A percentile compares a stretch with the other conserved stretches of the same genome.
Conservation (phyloP, 805 yeast species). For the Saturnispora saitoi region DNA sequence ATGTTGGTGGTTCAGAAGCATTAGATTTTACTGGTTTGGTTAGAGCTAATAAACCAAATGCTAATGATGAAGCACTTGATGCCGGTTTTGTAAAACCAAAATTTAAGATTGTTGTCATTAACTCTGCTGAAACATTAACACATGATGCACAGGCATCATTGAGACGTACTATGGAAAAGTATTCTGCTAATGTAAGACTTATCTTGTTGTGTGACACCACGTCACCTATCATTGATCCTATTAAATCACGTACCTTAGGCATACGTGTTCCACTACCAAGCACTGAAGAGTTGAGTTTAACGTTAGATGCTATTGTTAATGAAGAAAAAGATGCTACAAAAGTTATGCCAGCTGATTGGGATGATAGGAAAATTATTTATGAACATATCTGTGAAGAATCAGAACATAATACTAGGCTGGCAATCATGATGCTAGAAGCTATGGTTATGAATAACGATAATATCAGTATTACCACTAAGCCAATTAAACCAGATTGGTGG, state of each 20-base stretch:
- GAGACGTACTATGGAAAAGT: slow-evolving; percentile 93
- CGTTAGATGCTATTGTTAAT: slow-evolving; percentile 46
- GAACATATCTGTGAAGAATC: slow-evolving; percentile 45
- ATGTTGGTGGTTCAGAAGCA: slow-evolving; percentile 90
- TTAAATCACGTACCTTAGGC: slow-evolving; percentile 82
- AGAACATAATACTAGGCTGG: slow-evolving; percentile 68
- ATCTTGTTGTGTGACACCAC: slow-evolving; percentile 83
- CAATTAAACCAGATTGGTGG: slow-evolving; percentile 84
- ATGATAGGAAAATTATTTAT: slow-evolving; percentile 31
- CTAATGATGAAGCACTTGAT: neutral
- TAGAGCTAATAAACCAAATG: slow-evolving; percentile 8
- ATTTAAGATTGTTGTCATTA: slow-evolving; percentile 75
- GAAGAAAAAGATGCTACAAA: slow-evolving; percentile 40
- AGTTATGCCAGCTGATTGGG: slow-evolving; percentile 29
- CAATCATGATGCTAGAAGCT: slow-evolving; percentile 76
- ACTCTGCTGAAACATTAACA: slow-evolving; percentile 83
- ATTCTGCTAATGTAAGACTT: slow-evolving; percentile 77
- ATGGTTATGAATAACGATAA: slow-evolving; percentile 60
- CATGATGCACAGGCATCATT: slow-evolving; percentile 95
- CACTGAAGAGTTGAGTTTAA: slow-evolving; percentile 43
- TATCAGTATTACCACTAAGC: slow-evolving; percentile 37
- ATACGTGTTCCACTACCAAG: slow-evolving; percentile 84
- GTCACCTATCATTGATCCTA: slow-evolving; percentile 87
- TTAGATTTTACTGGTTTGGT: slow-evolving; percentile 60
- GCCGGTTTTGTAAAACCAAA: slow-evolving; percentile 32